phyloP scores from a whole-genome alignment of 1,284 basidiomycete species.

The Hymenochaete sp. region DNA sequence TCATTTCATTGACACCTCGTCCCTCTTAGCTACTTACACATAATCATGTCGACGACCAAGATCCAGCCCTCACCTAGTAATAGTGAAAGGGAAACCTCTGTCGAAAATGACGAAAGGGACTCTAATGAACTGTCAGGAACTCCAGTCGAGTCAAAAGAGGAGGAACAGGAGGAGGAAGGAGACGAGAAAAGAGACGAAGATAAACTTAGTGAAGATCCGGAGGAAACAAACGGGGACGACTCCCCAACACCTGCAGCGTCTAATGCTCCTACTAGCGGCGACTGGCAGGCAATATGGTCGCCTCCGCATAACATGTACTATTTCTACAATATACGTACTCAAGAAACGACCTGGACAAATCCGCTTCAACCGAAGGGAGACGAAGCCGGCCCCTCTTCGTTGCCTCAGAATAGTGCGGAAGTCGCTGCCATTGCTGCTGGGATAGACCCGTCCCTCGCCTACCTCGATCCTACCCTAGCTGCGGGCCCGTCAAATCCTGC shows the following conservation, averaged over 20 bases:
- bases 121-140: background rate
- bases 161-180: background rate
- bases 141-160: background rate
- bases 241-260: slow-evolving; percentile 13
- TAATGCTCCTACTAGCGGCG: slow-evolving; percentile 26
- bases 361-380: slow-evolving; percentile 39
- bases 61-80: too few relatives aligned
- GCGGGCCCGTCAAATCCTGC: slow-evolving; percentile 34
- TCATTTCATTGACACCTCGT: too few relatives aligned
- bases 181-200: background rate
- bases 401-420: slow-evolving; percentile 33
- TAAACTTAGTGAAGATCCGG: slow-evolving; percentile 5
- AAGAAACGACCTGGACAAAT: slow-evolving; percentile 85
- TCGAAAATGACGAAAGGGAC: background rate
- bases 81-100: background rate
- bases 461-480: slow-evolving; percentile 69
- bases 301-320: slow-evolving; percentile 79
- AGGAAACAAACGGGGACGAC: background rate
- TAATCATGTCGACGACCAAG: too few relatives aligned
- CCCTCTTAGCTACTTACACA: too few relatives aligned
- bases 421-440: slow-evolving; percentile 63
- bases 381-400: background rate
- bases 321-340: slow-evolving; percentile 74
- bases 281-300: slow-evolving; percentile 85
- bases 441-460: slow-evolving; percentile 78